phyloP scores from a whole-genome alignment of 257 asterid genomes.

The Jasminum sambac region DNA sequence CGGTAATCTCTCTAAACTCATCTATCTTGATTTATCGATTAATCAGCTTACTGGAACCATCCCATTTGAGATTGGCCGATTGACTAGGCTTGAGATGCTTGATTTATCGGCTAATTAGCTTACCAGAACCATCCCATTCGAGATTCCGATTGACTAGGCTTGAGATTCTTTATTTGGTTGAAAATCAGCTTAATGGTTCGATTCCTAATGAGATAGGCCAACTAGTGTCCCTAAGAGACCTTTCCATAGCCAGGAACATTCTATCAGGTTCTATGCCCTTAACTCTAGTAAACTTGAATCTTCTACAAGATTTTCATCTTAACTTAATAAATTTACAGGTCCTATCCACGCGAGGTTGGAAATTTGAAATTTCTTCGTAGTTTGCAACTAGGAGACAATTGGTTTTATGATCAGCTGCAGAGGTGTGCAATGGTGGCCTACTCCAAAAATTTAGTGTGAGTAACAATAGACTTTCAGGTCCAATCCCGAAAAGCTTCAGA shows the following conservation, averaged over 20 bases:
- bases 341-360: constrained; percentile 8
- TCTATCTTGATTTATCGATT: too few species aligned
- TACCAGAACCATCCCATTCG: constrained; percentile 26
- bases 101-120: constrained; percentile 11
- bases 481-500: constrained; percentile 4
- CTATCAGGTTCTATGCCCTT: constrained; percentile 22
- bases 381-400: too few species aligned
- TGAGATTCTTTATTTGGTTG: not conserved
- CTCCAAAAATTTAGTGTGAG: not conserved
- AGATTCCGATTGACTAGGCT: constrained; percentile 23
- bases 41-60: too few species aligned
- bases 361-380: constrained; percentile 10
- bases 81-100: too few species aligned
- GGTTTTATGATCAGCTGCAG: constrained; percentile 8
- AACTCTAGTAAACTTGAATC: constrained; percentile 8
- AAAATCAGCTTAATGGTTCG: not conserved
- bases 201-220: too few species aligned
- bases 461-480: constrained; percentile 20
- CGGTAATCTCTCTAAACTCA: too few species aligned
- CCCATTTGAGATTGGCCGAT: too few species aligned
- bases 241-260: not conserved
- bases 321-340: not conserved
- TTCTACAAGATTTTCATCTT: not conserved
- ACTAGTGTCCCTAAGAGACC: too few species aligned
- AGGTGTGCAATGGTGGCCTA: not conserved